Conservation (phyloP, 2,329 filamentous ascomycete genomes). For the Colletotrichum chlorophyti region DNA sequence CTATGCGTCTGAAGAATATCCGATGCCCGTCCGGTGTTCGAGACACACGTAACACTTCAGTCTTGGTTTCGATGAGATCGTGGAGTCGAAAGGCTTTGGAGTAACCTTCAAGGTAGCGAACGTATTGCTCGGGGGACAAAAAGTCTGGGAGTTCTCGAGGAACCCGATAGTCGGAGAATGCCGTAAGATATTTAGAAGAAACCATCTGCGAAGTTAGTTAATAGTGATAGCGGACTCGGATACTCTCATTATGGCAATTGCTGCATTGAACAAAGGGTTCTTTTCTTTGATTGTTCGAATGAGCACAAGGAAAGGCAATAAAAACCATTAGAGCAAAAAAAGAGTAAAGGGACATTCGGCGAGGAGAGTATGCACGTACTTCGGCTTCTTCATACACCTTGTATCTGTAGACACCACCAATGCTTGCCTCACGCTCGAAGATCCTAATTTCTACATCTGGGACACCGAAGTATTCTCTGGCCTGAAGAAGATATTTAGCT, state of each 20-base stretch:
- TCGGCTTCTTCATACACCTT: constrained; percentile 56
- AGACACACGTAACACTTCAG: constrained; percentile 38
- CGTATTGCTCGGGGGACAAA: constrained; percentile 46
- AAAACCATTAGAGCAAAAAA: constrained; percentile 46
- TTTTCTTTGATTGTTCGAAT: constrained; percentile 58
- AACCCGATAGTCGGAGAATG: constrained; percentile 57
- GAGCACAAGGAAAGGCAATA: constrained; percentile 56
- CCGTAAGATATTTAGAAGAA: constrained; percentile 56
- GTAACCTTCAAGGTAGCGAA: constrained; percentile 51
- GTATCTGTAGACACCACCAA: constrained; percentile 56
- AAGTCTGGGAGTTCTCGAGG: constrained; percentile 51
- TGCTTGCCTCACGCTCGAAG: constrained; percentile 50
- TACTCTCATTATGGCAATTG: too few relatives aligned
- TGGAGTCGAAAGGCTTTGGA: constrained; percentile 41
- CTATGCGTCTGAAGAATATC: not conserved
- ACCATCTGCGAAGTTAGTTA: too few relatives aligned
- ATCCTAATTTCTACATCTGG: constrained; percentile 48
- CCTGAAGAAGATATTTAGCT: constrained; percentile 46
- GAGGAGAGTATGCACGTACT: constrained; percentile 30
- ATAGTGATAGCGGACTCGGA: too few relatives aligned
- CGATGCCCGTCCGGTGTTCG: constrained; percentile 18
- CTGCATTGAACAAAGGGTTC: too few relatives aligned
- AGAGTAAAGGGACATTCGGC: too few relatives aligned
- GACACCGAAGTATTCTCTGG: constrained; percentile 44
- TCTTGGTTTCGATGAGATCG: constrained; percentile 42